phyloP scores from a whole-genome alignment of 2,329 filamentous ascomycete genomes.

The Orbilia ellipsospora region DNA sequence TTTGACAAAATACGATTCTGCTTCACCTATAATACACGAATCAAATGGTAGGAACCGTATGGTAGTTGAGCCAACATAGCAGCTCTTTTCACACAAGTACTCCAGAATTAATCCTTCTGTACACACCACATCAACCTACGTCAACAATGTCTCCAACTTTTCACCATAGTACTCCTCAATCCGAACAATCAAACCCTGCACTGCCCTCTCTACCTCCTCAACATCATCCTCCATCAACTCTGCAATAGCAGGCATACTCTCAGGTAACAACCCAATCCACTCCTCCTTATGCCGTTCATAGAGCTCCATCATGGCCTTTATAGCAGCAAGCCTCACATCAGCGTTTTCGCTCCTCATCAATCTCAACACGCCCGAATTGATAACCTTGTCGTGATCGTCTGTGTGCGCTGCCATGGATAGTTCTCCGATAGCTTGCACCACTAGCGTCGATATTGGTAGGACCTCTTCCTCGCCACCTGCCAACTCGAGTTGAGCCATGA shows the following conservation, averaged over 20 bases:
- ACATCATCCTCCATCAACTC: slow-evolving; percentile 97
- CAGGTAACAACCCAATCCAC: slow-evolving; percentile 88
- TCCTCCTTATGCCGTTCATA: slow-evolving; percentile 88
- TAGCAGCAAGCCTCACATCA: slow-evolving; percentile 78
- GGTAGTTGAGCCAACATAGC: too few relatives aligned
- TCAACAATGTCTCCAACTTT: slow-evolving; percentile 90
- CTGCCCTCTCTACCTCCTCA: slow-evolving; percentile 89
- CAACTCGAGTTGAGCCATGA: slow-evolving; percentile 74
- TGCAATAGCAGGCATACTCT: slow-evolving; percentile 96
- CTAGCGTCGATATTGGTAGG: slow-evolving; percentile 40
- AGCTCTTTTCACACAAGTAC: too few relatives aligned
- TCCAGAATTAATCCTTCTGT: too few relatives aligned
- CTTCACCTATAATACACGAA: too few relatives aligned
- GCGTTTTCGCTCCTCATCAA: slow-evolving; percentile 79
- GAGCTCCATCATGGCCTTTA: slow-evolving; percentile 82
- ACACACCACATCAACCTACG: slow-evolving; percentile 67
- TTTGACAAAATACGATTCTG: too few relatives aligned
- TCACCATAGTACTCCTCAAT: slow-evolving; percentile 92
- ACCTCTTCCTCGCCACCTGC: slow-evolving; percentile 64
- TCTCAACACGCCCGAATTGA: slow-evolving; percentile 82
- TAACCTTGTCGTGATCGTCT: slow-evolving; percentile 87
- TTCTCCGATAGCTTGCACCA: slow-evolving; percentile 45
- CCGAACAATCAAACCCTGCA: slow-evolving; percentile 85
- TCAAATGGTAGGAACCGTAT: too few relatives aligned
- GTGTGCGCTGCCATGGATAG: slow-evolving; percentile 84